phyloP scores from a whole-genome alignment of 2,329 filamentous ascomycete species.

The Cytospora piceae region DNA sequence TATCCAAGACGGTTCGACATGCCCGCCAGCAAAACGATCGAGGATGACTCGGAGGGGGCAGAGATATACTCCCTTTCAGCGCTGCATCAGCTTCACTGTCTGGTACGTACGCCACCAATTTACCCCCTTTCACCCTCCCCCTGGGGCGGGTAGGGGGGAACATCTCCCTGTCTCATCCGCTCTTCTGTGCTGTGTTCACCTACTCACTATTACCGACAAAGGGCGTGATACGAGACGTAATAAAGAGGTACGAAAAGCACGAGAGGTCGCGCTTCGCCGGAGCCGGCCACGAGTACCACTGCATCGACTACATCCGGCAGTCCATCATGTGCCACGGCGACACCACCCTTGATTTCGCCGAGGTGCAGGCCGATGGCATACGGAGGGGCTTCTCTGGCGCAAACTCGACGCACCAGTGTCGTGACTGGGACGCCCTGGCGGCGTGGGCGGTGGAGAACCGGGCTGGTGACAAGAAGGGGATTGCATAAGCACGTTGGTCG shows the following conservation, averaged over 20 bases:
- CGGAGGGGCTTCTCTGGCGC: constrained; percentile 27
- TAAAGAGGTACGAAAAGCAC: constrained; percentile 29
- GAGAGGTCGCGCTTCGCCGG: constrained; percentile 29
- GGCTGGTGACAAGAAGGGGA: constrained; percentile 24
- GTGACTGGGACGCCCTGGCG: constrained; percentile 23
- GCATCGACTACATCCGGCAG: constrained; percentile 30
- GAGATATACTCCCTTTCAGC: constrained; percentile 30
- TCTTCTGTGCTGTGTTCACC: background rate
- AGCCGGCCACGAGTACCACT: constrained; percentile 28
- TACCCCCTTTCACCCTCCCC: background rate
- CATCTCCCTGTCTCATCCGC: background rate
- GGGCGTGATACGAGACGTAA: constrained; percentile 29
- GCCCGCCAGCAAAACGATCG: constrained; percentile 26
- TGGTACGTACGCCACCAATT: constrained; percentile 13
- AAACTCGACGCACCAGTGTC: constrained; percentile 28
- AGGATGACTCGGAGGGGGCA: constrained; percentile 23
- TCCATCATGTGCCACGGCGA: constrained; percentile 28
- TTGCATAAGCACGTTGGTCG: background rate
- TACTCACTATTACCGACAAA: background rate
- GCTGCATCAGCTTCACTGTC: constrained; percentile 28
- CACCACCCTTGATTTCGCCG: constrained; percentile 27
- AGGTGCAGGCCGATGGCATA: constrained; percentile 19
- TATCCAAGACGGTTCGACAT: constrained; percentile 26
- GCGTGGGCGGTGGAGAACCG: constrained; percentile 28
- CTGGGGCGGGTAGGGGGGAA: too few relatives aligned